phyloP scores from a whole-genome alignment of 2,329 filamentous ascomycete genomes.

The Cladosporium sp. region DNA sequence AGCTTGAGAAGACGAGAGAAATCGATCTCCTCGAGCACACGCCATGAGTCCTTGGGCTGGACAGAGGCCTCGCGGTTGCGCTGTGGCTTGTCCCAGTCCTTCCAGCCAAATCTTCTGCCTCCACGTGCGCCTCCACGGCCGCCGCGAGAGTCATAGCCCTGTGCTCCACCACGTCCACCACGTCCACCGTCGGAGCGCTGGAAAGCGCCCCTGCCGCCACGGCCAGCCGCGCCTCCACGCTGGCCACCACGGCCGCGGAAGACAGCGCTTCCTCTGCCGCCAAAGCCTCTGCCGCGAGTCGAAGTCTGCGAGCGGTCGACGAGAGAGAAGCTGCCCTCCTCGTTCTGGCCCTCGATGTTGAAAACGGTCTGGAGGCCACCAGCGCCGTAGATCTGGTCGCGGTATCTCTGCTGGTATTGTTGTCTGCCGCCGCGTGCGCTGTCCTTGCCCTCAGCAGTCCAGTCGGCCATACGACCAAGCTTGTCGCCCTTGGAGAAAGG shows the following conservation, averaged over 20 bases:
- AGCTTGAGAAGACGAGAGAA: slow-evolving; percentile 94
- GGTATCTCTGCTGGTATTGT: slow-evolving; percentile 90
- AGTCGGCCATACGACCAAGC: slow-evolving; percentile 98
- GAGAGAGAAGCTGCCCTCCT: slow-evolving; percentile 96
- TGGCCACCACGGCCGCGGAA: slow-evolving; percentile 73
- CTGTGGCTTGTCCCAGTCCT: slow-evolving; percentile 97
- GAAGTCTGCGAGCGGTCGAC: slow-evolving; percentile 93
- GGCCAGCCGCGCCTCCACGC: slow-evolving; percentile 70
- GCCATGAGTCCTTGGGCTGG: slow-evolving; percentile 95
- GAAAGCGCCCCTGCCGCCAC: slow-evolving; percentile 71
- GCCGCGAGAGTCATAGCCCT: slow-evolving; percentile 70
- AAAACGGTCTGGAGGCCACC: slow-evolving; percentile 77
- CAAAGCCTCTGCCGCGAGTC: slow-evolving; percentile 77
- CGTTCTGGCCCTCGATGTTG: slow-evolving; percentile 82
- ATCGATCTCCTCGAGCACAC: slow-evolving; percentile 95
- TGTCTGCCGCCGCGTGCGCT: slow-evolving; percentile 76
- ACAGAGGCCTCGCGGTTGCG: slow-evolving; percentile 95
- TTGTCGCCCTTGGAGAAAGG: slow-evolving; percentile 99
- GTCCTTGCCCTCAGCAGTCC: slow-evolving; percentile 86
- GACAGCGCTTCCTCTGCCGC: slow-evolving; percentile 83
- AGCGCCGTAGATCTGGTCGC: slow-evolving; percentile 94
- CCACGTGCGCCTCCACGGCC: slow-evolving; percentile 69
- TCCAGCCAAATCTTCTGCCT: slow-evolving; percentile 93
- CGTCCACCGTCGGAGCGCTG: slow-evolving; percentile 70
- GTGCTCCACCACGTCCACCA: slow-evolving; percentile 66